Base-by-base conservation (phyloP, 176 grass and related monocot species). In the Aegilops speltoides region DNA sequence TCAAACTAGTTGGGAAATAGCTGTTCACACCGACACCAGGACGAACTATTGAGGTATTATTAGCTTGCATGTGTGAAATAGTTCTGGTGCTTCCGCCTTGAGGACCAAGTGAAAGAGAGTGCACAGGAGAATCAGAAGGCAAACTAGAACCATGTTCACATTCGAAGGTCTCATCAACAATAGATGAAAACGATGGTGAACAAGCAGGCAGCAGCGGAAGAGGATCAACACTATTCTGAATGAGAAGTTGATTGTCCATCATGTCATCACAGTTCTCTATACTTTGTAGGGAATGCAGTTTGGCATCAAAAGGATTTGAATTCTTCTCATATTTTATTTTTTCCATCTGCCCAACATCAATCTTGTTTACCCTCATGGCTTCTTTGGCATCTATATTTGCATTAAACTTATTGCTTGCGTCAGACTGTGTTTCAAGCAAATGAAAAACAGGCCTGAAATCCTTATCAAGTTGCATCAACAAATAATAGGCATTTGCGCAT, bases 381-480 rank as follows among this genome's bases (percentile, higher is more conserved):
- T 94, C 83, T 84, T 91, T 94, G 28, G 77, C 76, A 89, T 89
- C 88, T 73, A 84, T 80, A 89, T 85, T 84, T 86, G 96, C 82
- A 77, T 88, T 86, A 50, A 65, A n/a, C 28, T 89, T 96, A 76
- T 87, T 89, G 57, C 76, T 82, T 73, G 77, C 40, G 31, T 90
- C 86, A 79, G 85, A 79, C 22, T 90, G 86, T 63, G 90, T 84
- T 82, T 98, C 96, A 41, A 98, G 88, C 75, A 98, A 92, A 92
- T 88, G 84, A 83, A 98, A 98, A 79, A 90, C 76, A 72, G 93
- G 96, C 77, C 76, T 96, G 85, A 96, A 94, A 76, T 96, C 92
- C 69, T 92, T 94, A 85, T 98, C 92, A 86, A 98, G 88, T 84
- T 98, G 96, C 93, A 98, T 91, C 86, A 95, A 82, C 75, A 98